Percentiles rank a stretch among this genome's conserved stretches.
These are phyloP conservation scores for Calcarisporium arbuscula DNA, from an alignment of 2,329 filamentous ascomycete species.

Conservation along the genomic window DNA sequence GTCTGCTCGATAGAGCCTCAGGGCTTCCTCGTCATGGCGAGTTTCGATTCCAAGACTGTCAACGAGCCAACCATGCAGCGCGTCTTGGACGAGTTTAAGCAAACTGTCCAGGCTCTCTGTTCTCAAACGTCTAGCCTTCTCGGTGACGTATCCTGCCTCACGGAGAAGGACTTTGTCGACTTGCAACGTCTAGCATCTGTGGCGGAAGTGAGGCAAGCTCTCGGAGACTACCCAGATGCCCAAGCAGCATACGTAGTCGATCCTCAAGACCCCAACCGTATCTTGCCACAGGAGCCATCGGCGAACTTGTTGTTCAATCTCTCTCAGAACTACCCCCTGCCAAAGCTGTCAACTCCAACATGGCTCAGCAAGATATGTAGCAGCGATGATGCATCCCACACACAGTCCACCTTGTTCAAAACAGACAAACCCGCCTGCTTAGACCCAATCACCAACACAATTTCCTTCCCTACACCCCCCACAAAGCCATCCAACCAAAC, in stretches of 20 bases:
- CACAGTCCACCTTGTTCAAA: constrained; percentile 25
- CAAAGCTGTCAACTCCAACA: constrained; percentile 17
- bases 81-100: constrained; percentile 45
- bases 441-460: no score
- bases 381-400: background rate
- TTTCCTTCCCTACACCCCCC: constrained; percentile 11
- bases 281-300: constrained; percentile 26
- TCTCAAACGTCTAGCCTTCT: constrained; percentile 25
- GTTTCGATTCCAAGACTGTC: constrained; percentile 58
- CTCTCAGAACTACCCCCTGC: no score
- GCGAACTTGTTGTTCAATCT: no score
- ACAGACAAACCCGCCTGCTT: constrained; percentile 35
- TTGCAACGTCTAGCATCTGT: constrained; percentile 21
- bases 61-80: constrained; percentile 43
- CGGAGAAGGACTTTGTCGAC: constrained; percentile 25
- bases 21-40: constrained; percentile 54
- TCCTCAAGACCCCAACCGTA: constrained; percentile 22
- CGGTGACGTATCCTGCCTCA: constrained; percentile 27
- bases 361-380: constrained; percentile 20
- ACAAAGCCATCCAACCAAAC: background rate
- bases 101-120: constrained; percentile 44
- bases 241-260: constrained; percentile 35
- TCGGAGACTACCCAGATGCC: constrained; percentile 16
- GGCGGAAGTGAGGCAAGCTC: constrained; percentile 9
- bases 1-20: constrained; percentile 54